These are phyloP conservation scores for Puccinia sorghi DNA, from an alignment of 1,284 basidiomycete genomes.

Conservation along the genomic window DNA sequence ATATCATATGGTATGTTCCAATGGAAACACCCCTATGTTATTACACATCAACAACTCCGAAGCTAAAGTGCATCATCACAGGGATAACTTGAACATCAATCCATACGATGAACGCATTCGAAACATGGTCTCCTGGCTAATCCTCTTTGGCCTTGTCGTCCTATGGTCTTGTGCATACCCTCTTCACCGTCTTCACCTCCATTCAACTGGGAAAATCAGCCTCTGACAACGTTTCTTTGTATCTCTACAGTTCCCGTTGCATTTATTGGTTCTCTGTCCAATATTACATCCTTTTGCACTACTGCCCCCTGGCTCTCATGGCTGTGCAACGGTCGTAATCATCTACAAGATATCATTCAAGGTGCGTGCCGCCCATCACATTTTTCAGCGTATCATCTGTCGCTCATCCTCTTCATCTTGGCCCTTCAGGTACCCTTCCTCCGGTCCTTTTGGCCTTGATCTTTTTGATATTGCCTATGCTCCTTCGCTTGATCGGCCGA, in stretches of 20 bases:
- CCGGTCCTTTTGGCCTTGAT: constrained; percentile 80
- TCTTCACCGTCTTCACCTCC: background rate
- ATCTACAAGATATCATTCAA: constrained; percentile 29
- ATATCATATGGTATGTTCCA: constrained; percentile 74
- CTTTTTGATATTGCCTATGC: constrained; percentile 85
- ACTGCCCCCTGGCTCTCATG: constrained; percentile 74
- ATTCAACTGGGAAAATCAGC: background rate
- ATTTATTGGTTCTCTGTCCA: constrained; percentile 82
- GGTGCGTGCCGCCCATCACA: background rate
- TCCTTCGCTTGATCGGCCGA: constrained; percentile 68
- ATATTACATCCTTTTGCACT: constrained; percentile 71
- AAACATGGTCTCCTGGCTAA: constrained; percentile 61
- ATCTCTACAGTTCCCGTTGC: constrained; percentile 58
- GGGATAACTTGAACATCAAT: constrained; percentile 74
- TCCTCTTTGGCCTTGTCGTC: constrained; percentile 67
- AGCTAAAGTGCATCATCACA: background rate
- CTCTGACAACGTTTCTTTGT: background rate
- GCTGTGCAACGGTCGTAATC: constrained; percentile 67
- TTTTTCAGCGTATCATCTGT: background rate
- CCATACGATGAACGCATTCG: constrained; percentile 78
- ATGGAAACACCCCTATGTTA: background rate
- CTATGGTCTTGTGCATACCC: constrained; percentile 63
- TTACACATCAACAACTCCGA: background rate
- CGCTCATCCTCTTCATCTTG: background rate
- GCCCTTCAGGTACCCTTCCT: constrained; percentile 71